phyloP scores from a whole-genome alignment of 257 asterid species.

The Primulina eburnea region DNA sequence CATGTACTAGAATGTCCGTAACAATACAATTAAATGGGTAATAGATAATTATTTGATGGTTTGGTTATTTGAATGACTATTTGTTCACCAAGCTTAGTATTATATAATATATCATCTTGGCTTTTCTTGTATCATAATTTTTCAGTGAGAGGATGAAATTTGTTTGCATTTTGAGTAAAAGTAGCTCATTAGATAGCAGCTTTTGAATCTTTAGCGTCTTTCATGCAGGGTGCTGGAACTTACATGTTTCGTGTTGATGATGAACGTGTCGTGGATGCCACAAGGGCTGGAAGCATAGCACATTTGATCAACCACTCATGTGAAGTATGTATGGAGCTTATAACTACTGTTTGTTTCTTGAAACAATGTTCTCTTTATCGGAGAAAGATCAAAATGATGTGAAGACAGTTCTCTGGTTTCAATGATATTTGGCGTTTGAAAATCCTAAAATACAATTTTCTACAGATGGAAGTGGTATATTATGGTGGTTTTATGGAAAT shows the following conservation, averaged over 20 bases:
- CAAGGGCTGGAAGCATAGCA: conserved; percentile 96
- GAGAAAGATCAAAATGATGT: background rate
- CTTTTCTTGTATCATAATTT: background rate
- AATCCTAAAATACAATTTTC: background rate
- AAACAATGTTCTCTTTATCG: conserved; percentile 7
- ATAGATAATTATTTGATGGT: background rate
- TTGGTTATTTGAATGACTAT: background rate
- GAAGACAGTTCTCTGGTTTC: background rate
- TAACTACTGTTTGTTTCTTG: conserved; percentile 18
- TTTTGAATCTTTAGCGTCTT: conserved; percentile 16
- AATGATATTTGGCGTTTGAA: too few relatives aligned
- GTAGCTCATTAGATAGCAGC: conserved; percentile 13
- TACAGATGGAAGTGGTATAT: background rate
- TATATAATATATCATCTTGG: conserved; percentile 1
- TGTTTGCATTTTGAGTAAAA: conserved; percentile 16
- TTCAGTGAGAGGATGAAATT: conserved; percentile 14
- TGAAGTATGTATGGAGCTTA: conserved; percentile 55
- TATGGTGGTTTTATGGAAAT: background rate
- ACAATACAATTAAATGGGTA: background rate
- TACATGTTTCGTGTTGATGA: conserved; percentile 95
- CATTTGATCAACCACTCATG: conserved; percentile 97
- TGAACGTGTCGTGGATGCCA: conserved; percentile 90
- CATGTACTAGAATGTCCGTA: conserved; percentile 8
- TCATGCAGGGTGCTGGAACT: conserved; percentile 95
- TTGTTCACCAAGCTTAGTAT: background rate